Evolutionary conservation across 2,329 filamentous ascomycete species (phyloP), one percentile per base, ranked within the genome.

Genomic region (Fusarium proliferatum): DNA sequence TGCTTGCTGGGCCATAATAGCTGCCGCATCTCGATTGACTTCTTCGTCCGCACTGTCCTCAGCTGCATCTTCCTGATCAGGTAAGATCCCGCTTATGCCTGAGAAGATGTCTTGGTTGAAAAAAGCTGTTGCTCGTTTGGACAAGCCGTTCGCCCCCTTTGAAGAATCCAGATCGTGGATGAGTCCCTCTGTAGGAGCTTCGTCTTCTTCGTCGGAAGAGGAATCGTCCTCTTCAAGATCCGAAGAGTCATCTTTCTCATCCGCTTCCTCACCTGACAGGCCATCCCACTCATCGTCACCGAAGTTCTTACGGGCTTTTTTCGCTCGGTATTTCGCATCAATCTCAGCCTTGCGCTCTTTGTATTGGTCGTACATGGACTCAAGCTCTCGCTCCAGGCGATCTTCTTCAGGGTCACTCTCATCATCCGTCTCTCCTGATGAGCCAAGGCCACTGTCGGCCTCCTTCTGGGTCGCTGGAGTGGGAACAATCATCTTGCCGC

Each of bases 21-120:
- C 74, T 34, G 77, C 78, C 3, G 75, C 76, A 33, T 79, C 83
- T 39, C 79, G 79, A 36, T 85, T 83, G 21, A 77, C 51, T 21
- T 80, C 73, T 17, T 82, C 83, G 41, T 83, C 77, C 16, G 48
- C 68, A 10, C 69, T 76, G 2, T 78, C 76, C 9, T 77, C 76
- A 2, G 55, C 72, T 17, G 61, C 69, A 4, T 77, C 81, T 19
- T 78, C 78, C 13, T 74, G 21, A 60, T 89, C 86, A 23, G 90
- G 90, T 5, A 92, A 84, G 26, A 92, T 82, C 1, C 90, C 93
- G 28, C 90, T 90, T 61, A 98, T 91, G 43, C 91, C 94, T 75
- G 95, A 91, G 86, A 99, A 99, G 45, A 99, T 92, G 75, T 98
- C 95, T 80, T 98, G 96, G 77, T 93, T 93, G 81, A 99, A 99